Conservation (phyloP, 2,329 filamentous ascomycete species). For the Epichloe scottii region DNA sequence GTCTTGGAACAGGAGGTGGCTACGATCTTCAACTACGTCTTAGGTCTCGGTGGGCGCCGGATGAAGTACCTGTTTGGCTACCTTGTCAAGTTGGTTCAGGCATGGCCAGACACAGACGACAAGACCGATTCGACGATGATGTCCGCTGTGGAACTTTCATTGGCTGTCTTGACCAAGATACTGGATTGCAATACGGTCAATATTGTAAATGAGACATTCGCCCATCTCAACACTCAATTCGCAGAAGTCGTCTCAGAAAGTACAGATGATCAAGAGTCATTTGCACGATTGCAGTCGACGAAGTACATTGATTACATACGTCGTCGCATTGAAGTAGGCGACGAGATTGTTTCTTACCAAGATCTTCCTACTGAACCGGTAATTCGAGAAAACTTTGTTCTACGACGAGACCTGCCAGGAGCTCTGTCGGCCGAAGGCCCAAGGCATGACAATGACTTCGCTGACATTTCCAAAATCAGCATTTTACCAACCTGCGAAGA, state of each 20-base stretch:
- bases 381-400: slow-evolving; percentile 16
- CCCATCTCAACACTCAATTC: slow-evolving; percentile 11
- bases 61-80: slow-evolving; percentile 21
- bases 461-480: slow-evolving; percentile 30
- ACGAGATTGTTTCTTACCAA: slow-evolving; percentile 6
- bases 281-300: slow-evolving; percentile 16
- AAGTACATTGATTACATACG: slow-evolving; percentile 20
- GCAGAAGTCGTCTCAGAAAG: slow-evolving; percentile 8
- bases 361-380: slow-evolving; percentile 7
- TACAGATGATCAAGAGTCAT: slow-evolving; percentile 11
- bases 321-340: slow-evolving; percentile 19
- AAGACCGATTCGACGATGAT: slow-evolving; percentile 7
- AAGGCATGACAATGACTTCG: slow-evolving; percentile 38
- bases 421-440: slow-evolving; percentile 17
- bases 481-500: slow-evolving; percentile 38
- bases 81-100: slow-evolving; percentile 8
- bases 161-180: slow-evolving; percentile 20
- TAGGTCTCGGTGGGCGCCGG: slow-evolving; percentile 20
- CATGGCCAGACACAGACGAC: slow-evolving; percentile 7
- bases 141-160: slow-evolving; percentile 15
- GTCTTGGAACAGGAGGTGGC: slow-evolving; percentile 26
- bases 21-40: slow-evolving; percentile 21
- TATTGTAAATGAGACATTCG: slow-evolving; percentile 15
- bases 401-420: slow-evolving; percentile 22
- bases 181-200: slow-evolving; percentile 25